phyloP scores from a whole-genome alignment of 2,329 filamentous ascomycete species.

The Plectosphaerella sp. region DNA sequence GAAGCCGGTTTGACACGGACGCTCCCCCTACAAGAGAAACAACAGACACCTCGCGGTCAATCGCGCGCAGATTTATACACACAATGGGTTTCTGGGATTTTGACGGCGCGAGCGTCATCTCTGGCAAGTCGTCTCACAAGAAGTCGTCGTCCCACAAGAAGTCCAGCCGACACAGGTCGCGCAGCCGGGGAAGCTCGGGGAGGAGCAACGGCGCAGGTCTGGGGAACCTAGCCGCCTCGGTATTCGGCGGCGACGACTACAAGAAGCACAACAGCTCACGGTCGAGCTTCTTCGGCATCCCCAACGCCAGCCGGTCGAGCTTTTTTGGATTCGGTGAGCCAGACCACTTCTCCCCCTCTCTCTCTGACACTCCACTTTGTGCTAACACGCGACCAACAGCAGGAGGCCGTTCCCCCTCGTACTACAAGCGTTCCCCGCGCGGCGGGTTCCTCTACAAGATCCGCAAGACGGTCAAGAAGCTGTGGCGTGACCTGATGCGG shows the following conservation, averaged over 20 bases:
- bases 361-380: neutral
- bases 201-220: conserved; percentile 24
- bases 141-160: conserved; percentile 11
- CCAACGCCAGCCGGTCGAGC: conserved; percentile 36
- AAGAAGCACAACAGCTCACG: conserved; percentile 35
- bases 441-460: conserved; percentile 71
- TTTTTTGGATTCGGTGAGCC: conserved; percentile 40
- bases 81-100: conserved; percentile 14
- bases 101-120: conserved; percentile 11
- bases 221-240: conserved; percentile 34
- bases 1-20: neutral
- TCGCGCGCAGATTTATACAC: neutral
- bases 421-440: conserved; percentile 80
- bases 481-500: conserved; percentile 74
- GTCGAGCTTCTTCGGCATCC: conserved; percentile 42
- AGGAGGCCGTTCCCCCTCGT: conserved; percentile 47
- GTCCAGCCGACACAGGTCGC: conserved; percentile 28
- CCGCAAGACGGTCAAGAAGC: conserved; percentile 69
- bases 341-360: neutral
- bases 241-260: conserved; percentile 35
- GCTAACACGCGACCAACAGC: neutral
- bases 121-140: conserved; percentile 10
- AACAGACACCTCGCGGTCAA: neutral
- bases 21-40: neutral
- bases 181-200: conserved; percentile 29